These are phyloP conservation scores for Sphaerostilbella broomeana DNA, from an alignment of 2,329 filamentous ascomycete species.

Conservation along the genomic window DNA sequence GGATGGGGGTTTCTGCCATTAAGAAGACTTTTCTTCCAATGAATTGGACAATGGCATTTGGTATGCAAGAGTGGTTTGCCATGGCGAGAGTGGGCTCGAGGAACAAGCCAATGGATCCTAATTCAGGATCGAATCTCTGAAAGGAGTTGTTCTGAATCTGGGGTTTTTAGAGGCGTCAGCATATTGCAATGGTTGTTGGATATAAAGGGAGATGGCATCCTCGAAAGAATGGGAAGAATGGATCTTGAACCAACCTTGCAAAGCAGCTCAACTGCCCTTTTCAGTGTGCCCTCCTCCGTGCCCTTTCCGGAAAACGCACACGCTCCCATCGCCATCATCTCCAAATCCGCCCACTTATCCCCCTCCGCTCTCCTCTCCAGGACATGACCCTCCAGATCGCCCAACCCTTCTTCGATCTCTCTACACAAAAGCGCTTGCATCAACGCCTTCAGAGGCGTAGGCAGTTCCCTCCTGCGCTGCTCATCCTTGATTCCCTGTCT, in stretches of 20 bases:
- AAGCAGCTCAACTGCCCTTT: slow-evolving; percentile 39
- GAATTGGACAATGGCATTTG: slow-evolving; percentile 54
- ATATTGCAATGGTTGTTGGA: background rate
- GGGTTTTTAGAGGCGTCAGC: background rate
- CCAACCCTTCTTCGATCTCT: slow-evolving; percentile 29
- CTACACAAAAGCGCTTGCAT: slow-evolving; percentile 42
- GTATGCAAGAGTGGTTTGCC: slow-evolving; percentile 56
- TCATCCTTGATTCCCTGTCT: slow-evolving; percentile 19
- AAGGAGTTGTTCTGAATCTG: slow-evolving; percentile 59
- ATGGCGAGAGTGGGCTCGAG: slow-evolving; percentile 51
- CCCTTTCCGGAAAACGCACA: slow-evolving; percentile 36
- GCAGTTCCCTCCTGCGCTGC: slow-evolving; percentile 30
- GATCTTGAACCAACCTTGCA: slow-evolving; percentile 41
- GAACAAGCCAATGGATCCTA: slow-evolving; percentile 48
- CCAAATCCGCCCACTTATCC: slow-evolving; percentile 41
- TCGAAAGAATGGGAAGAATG: slow-evolving; percentile 2
- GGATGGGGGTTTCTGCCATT: slow-evolving; percentile 43
- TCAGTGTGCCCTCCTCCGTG: slow-evolving; percentile 29
- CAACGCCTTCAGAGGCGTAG: slow-evolving; percentile 49
- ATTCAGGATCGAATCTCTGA: slow-evolving; percentile 47
- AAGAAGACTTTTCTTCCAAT: slow-evolving; percentile 44
- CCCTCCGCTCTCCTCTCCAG: slow-evolving; percentile 28
- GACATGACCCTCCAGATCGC: slow-evolving; percentile 41
- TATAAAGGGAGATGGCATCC: too few species aligned
- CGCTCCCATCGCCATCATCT: slow-evolving; percentile 40